These are phyloP conservation scores for Cyberlindnera maritima DNA, from an alignment of 805 yeast genomes.

Conservation along the genomic window DNA sequence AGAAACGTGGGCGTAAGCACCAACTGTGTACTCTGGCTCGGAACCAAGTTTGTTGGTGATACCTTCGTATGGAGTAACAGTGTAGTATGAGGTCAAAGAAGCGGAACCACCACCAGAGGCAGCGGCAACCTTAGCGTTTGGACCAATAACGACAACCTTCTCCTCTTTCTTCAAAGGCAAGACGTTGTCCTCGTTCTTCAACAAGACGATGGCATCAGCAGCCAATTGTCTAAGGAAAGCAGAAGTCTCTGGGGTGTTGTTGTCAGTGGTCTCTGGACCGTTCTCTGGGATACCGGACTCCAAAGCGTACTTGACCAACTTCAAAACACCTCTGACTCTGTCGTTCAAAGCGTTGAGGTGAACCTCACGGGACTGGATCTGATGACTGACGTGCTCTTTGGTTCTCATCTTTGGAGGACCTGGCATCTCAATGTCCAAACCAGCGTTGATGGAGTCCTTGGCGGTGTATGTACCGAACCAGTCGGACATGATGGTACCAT, in stretches of 20 bases:
- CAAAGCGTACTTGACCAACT: slow-evolving; percentile 44
- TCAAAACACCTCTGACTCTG: slow-evolving; percentile 49
- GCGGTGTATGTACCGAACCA: slow-evolving; percentile 58
- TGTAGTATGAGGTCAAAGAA: slow-evolving; percentile 44
- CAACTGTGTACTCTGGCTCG: slow-evolving; percentile 31
- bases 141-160: slow-evolving; percentile 54
- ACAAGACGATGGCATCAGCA: slow-evolving; percentile 50
- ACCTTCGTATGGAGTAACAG: slow-evolving; percentile 49
- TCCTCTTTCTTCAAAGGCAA: slow-evolving; percentile 46
- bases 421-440: slow-evolving; percentile 66
- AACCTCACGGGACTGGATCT: slow-evolving; percentile 40
- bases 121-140: slow-evolving; percentile 48
- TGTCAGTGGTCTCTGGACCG: slow-evolving; percentile 27
- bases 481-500: slow-evolving; percentile 58
- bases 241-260: slow-evolving; percentile 46
- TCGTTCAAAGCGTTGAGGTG: slow-evolving; percentile 39
- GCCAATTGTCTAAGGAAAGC: slow-evolving; percentile 41
- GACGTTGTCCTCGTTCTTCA: slow-evolving; percentile 47
- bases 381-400: slow-evolving; percentile 36
- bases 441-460: slow-evolving; percentile 46
- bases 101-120: slow-evolving; percentile 66
- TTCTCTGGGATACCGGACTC: slow-evolving; percentile 34
- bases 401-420: slow-evolving; percentile 53
- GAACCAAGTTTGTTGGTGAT: slow-evolving; percentile 31
- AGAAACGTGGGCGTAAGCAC: slow-evolving; percentile 34